Conservation (phyloP, 805 yeast species). For the Nakazawaea laoshanensis region DNA sequence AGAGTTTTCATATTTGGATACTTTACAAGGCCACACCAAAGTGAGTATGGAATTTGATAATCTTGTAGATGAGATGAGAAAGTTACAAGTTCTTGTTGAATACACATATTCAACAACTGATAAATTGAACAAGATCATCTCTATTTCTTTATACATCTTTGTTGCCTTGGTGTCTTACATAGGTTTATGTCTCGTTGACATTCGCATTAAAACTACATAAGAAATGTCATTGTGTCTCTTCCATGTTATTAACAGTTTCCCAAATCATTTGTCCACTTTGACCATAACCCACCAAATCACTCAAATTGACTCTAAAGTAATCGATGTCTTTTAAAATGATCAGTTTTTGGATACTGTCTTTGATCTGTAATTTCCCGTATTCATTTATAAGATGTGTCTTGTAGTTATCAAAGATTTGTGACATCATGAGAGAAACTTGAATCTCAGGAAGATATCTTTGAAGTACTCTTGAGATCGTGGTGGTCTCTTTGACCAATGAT, state of each 20-base stretch:
- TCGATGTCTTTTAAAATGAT: conserved; percentile 51
- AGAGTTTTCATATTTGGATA: conserved; percentile 56
- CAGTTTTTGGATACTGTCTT: conserved; percentile 45
- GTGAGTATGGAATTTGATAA: conserved; percentile 51
- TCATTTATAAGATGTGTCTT: conserved; percentile 45
- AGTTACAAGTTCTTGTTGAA: conserved; percentile 46
- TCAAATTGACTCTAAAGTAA: conserved; percentile 53
- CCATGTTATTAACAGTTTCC: conserved; percentile 47
- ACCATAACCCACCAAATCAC: conserved; percentile 51
- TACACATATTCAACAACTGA: conserved; percentile 51
- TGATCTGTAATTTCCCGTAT: conserved; percentile 38
- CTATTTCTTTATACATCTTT: conserved; percentile 55
- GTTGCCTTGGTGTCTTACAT: conserved; percentile 35
- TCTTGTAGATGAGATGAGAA: conserved; percentile 60
- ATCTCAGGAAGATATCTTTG: conserved; percentile 46
- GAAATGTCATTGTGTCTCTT: conserved; percentile 10
- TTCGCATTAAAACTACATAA: conserved; percentile 6
- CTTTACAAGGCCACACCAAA: conserved; percentile 69
- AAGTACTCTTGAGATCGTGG: conserved; percentile 53
- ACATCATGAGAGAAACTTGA: conserved; percentile 35
- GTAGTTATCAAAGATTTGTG: conserved; percentile 48
- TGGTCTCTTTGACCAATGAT: conserved; percentile 54
- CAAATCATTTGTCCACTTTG: conserved; percentile 54
- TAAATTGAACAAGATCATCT: conserved; percentile 56
- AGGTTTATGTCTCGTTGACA: conserved; percentile 8